These are phyloP conservation scores for Calocera cornea DNA, from an alignment of 768 basidiomycete genomes.

Conservation along the genomic window DNA sequence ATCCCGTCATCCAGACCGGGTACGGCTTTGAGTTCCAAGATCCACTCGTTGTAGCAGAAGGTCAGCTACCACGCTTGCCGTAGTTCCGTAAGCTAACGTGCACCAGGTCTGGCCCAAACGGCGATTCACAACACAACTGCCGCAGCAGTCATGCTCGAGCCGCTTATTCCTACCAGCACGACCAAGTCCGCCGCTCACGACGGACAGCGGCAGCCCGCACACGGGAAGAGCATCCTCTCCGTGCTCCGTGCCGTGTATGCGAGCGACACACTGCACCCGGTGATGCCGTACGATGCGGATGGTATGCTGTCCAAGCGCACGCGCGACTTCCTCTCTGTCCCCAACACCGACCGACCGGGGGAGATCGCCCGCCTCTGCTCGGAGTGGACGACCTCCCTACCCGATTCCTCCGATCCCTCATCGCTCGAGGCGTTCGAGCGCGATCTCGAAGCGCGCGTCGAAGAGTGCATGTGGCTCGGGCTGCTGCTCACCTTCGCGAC, in stretches of 20 bases:
- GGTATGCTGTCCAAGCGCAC: conserved; percentile 29
- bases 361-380: conserved; percentile 33
- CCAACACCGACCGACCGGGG: conserved; percentile 27
- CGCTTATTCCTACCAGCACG: neutral
- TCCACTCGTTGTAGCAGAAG: conserved; percentile 39
- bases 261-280: conserved; percentile 35
- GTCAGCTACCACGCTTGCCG: conserved; percentile 18
- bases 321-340: conserved; percentile 20
- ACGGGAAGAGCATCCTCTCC: conserved; percentile 34
- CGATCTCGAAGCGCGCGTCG: conserved; percentile 27
- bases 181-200: neutral
- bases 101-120: conserved; percentile 32
- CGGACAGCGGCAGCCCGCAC: conserved; percentile 14
- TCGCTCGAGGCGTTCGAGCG: conserved; percentile 30
- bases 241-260: conserved; percentile 40
- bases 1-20: conserved; percentile 48
- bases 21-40: conserved; percentile 40
- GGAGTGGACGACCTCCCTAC: neutral
- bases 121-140: conserved; percentile 33
- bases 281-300: conserved; percentile 40
- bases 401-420: conserved; percentile 13
- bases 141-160: conserved; percentile 12
- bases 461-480: conserved; percentile 39
- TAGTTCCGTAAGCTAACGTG: neutral
- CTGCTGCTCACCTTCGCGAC: conserved; percentile 38